These are phyloP conservation scores for Xerocomus minutiporus DNA, from an alignment of 1,284 basidiomycete species.

Conservation along the genomic window DNA sequence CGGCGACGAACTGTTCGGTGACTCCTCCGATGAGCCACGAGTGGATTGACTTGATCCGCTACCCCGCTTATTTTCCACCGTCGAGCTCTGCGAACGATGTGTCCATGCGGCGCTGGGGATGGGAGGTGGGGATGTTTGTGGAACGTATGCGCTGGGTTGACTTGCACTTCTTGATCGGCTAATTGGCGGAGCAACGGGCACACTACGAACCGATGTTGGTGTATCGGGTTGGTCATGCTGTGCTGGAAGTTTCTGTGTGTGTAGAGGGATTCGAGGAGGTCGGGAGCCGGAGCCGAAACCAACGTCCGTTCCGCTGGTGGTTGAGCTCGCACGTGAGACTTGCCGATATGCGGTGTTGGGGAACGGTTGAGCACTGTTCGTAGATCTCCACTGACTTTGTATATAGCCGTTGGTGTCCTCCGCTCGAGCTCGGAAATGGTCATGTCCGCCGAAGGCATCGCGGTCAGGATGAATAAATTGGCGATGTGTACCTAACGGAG, in stretches of 20 bases:
- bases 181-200: conserved; percentile 31
- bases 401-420: conserved; percentile 65
- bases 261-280: conserved; percentile 47
- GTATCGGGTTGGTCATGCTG: conserved; percentile 44
- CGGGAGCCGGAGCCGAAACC: conserved; percentile 44
- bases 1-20: conserved; percentile 74
- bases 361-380: conserved; percentile 34
- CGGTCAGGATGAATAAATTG: conserved; percentile 59
- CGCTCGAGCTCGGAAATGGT: conserved; percentile 64
- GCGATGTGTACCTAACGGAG: conserved; percentile 55
- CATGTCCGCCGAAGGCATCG: conserved; percentile 42
- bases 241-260: conserved; percentile 55
- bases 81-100: conserved; percentile 47
- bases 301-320: conserved; percentile 46
- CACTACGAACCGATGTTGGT: conserved; percentile 26
- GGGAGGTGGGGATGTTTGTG: conserved; percentile 54
- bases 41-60: conserved; percentile 80
- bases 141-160: conserved; percentile 66
- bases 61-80: conserved; percentile 55
- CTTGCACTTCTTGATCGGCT: conserved; percentile 69
- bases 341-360: conserved; percentile 34
- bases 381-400: conserved; percentile 60
- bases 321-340: conserved; percentile 46
- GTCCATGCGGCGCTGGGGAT: conserved; percentile 55
- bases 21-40: conserved; percentile 69